A percentile compares a stretch with the other conserved stretches of the same genome.
phyloP scores from a whole-genome alignment of 2,329 filamentous ascomycete species.

The Cordyceps militaris region DNA sequence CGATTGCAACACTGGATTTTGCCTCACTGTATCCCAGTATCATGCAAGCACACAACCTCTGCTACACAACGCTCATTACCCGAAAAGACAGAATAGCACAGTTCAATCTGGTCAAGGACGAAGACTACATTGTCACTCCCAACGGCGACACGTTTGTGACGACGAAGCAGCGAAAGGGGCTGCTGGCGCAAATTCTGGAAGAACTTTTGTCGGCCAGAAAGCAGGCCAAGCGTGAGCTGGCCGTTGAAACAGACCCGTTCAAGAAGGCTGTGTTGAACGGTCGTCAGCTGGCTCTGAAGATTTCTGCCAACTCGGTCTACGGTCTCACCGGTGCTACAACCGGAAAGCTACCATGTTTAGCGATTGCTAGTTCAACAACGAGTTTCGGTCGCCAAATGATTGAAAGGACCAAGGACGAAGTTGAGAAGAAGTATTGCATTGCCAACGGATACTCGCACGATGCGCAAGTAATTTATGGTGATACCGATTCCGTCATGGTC shows the following conservation, averaged over 20 bases:
- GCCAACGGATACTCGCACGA: conserved; percentile 93
- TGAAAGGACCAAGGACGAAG: conserved; percentile 94
- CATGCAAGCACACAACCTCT: conserved; percentile 97
- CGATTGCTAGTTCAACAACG: conserved; percentile 94
- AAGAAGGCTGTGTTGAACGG: conserved; percentile 97
- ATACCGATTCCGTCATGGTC: conserved; percentile 99
- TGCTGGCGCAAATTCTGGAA: conserved; percentile 91
- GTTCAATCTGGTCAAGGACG: conserved; percentile 71
- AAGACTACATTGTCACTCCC: conserved; percentile 94
- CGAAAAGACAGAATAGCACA: conserved; percentile 65
- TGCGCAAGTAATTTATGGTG: conserved; percentile 95
- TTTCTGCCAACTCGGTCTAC: conserved; percentile 97
- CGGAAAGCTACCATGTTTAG: conserved; percentile 88
- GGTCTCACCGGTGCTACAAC: conserved; percentile 93
- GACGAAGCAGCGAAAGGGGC: conserved; percentile 77
- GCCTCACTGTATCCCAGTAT: conserved; percentile 97
- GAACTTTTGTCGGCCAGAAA: conserved; percentile 90
- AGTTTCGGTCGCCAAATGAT: conserved; percentile 99
- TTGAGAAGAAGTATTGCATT: conserved; percentile 82
- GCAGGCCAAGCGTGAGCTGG: conserved; percentile 84
- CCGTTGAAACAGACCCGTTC: conserved; percentile 85
- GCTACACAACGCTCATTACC: conserved; percentile 88
- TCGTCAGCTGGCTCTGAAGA: conserved; percentile 89
- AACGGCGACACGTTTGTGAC: conserved; percentile 94
- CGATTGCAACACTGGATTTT: conserved; percentile 96